Base-by-base conservation (phyloP, 1,284 basidiomycete genomes). In the Pterulicium gracile region DNA sequence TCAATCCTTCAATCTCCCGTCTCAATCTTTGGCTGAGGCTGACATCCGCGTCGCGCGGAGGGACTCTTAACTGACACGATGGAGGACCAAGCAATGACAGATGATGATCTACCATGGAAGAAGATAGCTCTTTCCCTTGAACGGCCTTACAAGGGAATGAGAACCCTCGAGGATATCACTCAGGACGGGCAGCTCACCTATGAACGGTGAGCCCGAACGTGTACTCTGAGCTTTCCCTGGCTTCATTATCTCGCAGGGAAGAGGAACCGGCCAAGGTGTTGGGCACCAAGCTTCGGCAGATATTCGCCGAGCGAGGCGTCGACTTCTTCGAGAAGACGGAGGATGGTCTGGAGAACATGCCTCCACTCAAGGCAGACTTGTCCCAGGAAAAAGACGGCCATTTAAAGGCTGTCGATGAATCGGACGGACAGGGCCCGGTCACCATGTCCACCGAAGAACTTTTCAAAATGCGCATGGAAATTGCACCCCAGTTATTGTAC, bases 381-480 rank as follows among this genome's bases (percentile, higher is more conserved):
- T 2, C 51, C 3, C 45, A 52, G 5, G 62, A 61, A 4, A 47
- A 56, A 23, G 52, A 54, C 13, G 50, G 47, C 1, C 52, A 61
- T 7, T 4, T 4, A 45, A 54, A 58, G 46, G 55, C 53, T 43
- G 64, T 66, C 20, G 55, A 57, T 5, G 55, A 56, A 34, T 49
- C 60, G 15, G 50, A 58, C 21, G 62, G 65, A 44, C 50, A 53
- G 24, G 43, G 53, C 17, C 53, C 55, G 27, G 67, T 75, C 54
- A 56, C 65, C 24, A 88, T 88, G 81, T 77, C 80, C 2, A 67
- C 74, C n/a, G 83, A 88, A 47, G 82, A 88, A 52, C 60, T 89
- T 22, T 66, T 68, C 51, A 77, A 77, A 52, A 81, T 89, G 81
- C 74, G 83, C 40, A 66, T 67, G 54, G 81, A 85, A 51, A 72